phyloP scores from a whole-genome alignment of 257 asterid species.

The Linaria vulgaris region DNA sequence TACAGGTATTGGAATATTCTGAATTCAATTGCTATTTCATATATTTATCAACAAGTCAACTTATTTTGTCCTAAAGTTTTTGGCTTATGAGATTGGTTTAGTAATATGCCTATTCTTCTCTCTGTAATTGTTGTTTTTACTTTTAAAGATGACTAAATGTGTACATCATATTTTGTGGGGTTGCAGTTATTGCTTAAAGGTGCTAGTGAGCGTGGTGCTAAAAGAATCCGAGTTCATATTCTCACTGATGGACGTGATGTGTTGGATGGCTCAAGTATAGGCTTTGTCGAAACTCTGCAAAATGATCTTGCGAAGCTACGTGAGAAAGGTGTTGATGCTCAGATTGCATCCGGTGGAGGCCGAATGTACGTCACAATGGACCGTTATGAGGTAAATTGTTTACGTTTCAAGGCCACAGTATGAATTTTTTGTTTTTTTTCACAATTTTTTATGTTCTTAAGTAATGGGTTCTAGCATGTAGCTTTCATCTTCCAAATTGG shows the following conservation, averaged over 20 bases:
- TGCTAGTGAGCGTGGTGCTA: conserved; percentile 80
- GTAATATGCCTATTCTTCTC: not conserved
- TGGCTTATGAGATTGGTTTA: not conserved
- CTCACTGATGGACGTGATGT: conserved; percentile 98
- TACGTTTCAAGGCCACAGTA: not conserved
- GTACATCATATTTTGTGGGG: conserved; percentile 17
- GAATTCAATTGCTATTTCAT: not conserved
- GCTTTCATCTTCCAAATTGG: not conserved
- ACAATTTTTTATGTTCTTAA: not conserved
- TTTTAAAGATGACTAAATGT: conserved; percentile 18
- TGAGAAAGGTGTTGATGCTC: conserved; percentile 80
- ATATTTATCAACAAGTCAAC: conserved; percentile 2
- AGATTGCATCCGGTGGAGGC: conserved; percentile 95
- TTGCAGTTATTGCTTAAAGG: conserved; percentile 88
- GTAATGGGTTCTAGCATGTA: not conserved
- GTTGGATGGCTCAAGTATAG: conserved; percentile 89
- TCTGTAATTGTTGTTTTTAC: not conserved
- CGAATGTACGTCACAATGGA: conserved; percentile 98
- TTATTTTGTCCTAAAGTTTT: not conserved
- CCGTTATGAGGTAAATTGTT: conserved; percentile 70
- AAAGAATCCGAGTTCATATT: conserved; percentile 82
- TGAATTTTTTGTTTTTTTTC: no score
- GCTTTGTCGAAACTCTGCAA: conserved; percentile 82
- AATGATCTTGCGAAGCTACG: conserved; percentile 70
- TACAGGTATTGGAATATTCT: conserved; percentile 51